phyloP scores from a whole-genome alignment of 2,329 filamentous ascomycete species.

The Aspergillus udagawae region DNA sequence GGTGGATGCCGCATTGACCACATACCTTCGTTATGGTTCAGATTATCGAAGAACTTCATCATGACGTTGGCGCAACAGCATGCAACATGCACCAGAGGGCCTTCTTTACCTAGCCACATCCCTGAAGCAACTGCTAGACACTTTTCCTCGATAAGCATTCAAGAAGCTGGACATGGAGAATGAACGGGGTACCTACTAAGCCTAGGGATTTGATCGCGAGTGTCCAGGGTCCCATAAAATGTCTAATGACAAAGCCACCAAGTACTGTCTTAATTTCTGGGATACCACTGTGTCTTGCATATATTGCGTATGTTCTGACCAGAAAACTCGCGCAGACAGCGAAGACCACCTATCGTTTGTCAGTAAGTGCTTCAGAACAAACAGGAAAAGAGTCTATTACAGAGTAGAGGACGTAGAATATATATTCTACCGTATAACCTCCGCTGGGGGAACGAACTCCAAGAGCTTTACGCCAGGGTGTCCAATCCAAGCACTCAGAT shows the following conservation, averaged over 20 bases:
- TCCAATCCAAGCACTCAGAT: constrained; percentile 81
- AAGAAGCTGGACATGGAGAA: neutral
- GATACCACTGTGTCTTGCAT: constrained; percentile 93
- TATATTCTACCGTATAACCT: constrained; percentile 78
- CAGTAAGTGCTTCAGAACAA: constrained; percentile 6
- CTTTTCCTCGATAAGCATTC: constrained; percentile 42
- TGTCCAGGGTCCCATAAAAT: constrained; percentile 85
- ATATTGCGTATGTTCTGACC: constrained; percentile 77
- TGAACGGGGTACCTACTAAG: constrained; percentile 52
- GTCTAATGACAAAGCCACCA: constrained; percentile 86
- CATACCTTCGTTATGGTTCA: constrained; percentile 81
- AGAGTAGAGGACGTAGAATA: constrained; percentile 80
- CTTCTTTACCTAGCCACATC: constrained; percentile 96
- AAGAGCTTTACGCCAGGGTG: constrained; percentile 73
- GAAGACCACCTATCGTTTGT: constrained; percentile 61
- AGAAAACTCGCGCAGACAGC: constrained; percentile 73
- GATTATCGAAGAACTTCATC: constrained; percentile 78
- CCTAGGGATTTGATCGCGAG: constrained; percentile 85
- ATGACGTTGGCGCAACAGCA: constrained; percentile 95
- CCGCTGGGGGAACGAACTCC: constrained; percentile 63
- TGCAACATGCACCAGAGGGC: constrained; percentile 89
- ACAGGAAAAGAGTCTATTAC: constrained; percentile 48
- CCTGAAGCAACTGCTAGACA: constrained; percentile 89
- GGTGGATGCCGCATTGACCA: neutral
- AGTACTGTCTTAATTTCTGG: constrained; percentile 96